A percentile compares a stretch with the other conserved stretches of the same genome.
Conservation (phyloP, 139 green algal species). For the Coccomyxa sp. region DNA sequence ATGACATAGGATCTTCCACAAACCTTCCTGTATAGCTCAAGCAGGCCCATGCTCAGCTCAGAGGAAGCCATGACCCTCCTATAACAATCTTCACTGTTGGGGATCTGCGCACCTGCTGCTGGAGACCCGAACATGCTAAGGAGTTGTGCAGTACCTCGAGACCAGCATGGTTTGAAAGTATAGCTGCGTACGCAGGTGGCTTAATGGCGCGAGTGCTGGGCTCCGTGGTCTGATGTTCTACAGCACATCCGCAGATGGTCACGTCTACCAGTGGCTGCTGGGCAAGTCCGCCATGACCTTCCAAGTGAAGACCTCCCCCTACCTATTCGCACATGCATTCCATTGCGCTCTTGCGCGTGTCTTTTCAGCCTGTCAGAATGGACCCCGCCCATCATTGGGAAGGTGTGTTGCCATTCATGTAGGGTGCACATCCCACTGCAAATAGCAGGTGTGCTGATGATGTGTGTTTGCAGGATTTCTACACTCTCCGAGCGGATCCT, state of each 20-base stretch:
- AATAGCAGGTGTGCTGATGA: not conserved
- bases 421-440: not conserved
- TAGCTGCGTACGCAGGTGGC: too few species aligned
- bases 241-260: slow-evolving; percentile 62
- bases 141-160: too few species aligned
- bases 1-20: too few species aligned
- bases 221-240: slow-evolving; percentile 11
- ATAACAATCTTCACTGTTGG: too few species aligned
- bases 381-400: not conserved
- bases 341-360: not conserved
- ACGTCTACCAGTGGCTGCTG: slow-evolving; percentile 82
- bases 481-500: slow-evolving; percentile 37
- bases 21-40: too few species aligned
- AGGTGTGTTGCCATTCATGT: not conserved
- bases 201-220: slow-evolving; percentile 5
- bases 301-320: not conserved
- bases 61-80: too few species aligned
- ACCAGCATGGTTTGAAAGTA: too few species aligned
- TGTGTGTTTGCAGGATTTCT: slow-evolving; percentile 44
- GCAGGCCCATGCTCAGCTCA: too few species aligned
- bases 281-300: slow-evolving; percentile 8
- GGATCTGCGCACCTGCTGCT: too few species aligned
- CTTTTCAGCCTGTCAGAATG: not conserved
- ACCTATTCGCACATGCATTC: not conserved
- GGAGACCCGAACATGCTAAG: too few species aligned